Percentiles rank a stretch among this genome's conserved stretches.
Evolutionary conservation across 768 basidiomycete genomes (phyloP).

Genomic region (Tremella fuciformis): DNA sequence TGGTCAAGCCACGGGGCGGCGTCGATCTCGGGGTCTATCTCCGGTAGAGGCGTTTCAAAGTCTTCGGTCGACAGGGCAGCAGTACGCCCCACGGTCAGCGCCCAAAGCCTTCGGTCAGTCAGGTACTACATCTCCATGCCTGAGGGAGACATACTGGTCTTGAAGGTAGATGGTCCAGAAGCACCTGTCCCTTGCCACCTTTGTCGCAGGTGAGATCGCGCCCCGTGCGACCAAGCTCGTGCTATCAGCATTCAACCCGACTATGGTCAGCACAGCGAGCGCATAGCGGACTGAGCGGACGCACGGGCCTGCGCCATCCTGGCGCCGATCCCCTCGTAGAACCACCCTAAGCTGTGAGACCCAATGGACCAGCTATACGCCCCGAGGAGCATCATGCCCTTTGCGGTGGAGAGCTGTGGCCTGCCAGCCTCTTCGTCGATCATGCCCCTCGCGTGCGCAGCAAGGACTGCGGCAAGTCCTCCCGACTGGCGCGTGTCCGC

Average conservation of each 20-base stretch:
- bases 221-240: constrained; percentile 30
- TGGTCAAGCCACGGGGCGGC: constrained; percentile 5
- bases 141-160: constrained; percentile 29
- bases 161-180: constrained; percentile 23
- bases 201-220: constrained; percentile 13
- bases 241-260: constrained; percentile 44
- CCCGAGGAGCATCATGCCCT: constrained; percentile 54
- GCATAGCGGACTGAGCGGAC: constrained; percentile 8
- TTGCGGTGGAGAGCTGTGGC: constrained; percentile 56
- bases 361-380: constrained; percentile 54
- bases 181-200: constrained; percentile 15
- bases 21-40: constrained; percentile 8
- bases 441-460: constrained; percentile 53
- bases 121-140: background rate
- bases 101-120: constrained; percentile 24
- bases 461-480: constrained; percentile 25
- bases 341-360: constrained; percentile 56
- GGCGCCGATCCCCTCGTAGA: constrained; percentile 55
- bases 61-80: background rate
- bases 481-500: background rate
- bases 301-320: constrained; percentile 37
- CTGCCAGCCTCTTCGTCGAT: constrained; percentile 55
- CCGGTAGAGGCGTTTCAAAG: constrained; percentile 14
- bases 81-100: constrained; percentile 26
- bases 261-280: constrained; percentile 13